These are phyloP conservation scores for Pseudogymnoascus sp. DNA, from an alignment of 2,329 filamentous ascomycete genomes.

Conservation along the genomic window DNA sequence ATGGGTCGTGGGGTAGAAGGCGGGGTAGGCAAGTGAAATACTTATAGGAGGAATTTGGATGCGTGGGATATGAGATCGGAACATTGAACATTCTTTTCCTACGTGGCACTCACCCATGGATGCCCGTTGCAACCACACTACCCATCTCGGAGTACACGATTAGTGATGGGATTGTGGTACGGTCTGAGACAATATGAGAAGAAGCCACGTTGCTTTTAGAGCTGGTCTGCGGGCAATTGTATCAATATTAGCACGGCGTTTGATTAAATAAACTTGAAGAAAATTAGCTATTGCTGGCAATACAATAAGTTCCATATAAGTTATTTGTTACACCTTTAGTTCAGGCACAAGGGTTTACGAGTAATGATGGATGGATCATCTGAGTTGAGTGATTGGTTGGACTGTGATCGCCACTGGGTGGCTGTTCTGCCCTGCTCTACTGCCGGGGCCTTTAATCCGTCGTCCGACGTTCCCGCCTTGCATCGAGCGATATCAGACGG, in stretches of 20 bases:
- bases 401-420: neutral
- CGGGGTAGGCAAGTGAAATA: neutral
- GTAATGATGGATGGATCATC: too few species aligned
- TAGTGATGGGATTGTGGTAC: neutral
- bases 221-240: constrained; percentile 2
- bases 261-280: neutral
- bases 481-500: neutral
- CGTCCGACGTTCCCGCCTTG: neutral
- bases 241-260: neutral
- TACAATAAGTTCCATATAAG: constrained; percentile 3
- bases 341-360: neutral
- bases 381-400: neutral
- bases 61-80: neutral
- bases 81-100: neutral
- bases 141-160: neutral
- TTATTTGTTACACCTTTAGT: neutral
- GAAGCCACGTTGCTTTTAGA: constrained; percentile 9
- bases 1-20: neutral
- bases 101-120: neutral
- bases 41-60: neutral
- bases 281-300: neutral
- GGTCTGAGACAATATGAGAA: neutral
- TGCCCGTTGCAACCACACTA: neutral
- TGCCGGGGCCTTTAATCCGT: neutral
- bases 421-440: neutral